A percentile compares a stretch with the other conserved stretches of the same genome.
Conservation (phyloP, 345 rosid species). For the Populus ilicifolia region DNA sequence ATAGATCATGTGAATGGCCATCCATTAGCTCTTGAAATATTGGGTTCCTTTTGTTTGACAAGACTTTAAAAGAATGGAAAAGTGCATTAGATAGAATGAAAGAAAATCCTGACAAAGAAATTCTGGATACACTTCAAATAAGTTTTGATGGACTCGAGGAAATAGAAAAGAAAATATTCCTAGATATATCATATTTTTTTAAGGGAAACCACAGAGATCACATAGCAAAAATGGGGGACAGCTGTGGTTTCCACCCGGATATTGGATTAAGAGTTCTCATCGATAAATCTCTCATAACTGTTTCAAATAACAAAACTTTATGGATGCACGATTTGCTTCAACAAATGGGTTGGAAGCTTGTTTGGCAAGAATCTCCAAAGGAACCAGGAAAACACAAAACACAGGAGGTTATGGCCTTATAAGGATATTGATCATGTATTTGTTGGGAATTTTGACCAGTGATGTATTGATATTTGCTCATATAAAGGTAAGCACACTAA, state of each 20-base stretch:
- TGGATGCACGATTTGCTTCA: neutral
- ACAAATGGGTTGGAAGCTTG: conserved; percentile 5
- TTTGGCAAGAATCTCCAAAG: conserved; percentile 20
- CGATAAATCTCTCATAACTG: conserved; percentile 3
- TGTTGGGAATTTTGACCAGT: no score
- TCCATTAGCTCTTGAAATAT: conserved; percentile 7
- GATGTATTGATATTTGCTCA: no score
- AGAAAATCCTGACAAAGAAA: conserved; percentile 2
- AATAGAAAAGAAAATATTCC: conserved; percentile 5
- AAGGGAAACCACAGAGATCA: conserved; percentile 7
- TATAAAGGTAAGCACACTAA: no score
- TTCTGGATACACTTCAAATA: neutral
- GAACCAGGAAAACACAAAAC: conserved; percentile 30
- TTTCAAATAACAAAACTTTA: neutral
- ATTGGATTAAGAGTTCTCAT: neutral
- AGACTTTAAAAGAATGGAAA: neutral
- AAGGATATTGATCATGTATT: conserved; percentile 22
- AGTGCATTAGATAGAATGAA: conserved; percentile 3
- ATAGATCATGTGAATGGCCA: neutral
- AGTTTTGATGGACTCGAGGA: conserved; percentile 12
- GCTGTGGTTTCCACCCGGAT: conserved; percentile 12
- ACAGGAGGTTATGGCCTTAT: conserved; percentile 28
- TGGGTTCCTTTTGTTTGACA: neutral
- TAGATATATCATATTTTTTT: conserved; percentile 9
- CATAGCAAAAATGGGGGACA: neutral